A percentile compares a stretch with the other conserved stretches of the same genome.
Conservation (phyloP, 495 filamentous ascomycete species). For the Stereocaulon alpinum region DNA sequence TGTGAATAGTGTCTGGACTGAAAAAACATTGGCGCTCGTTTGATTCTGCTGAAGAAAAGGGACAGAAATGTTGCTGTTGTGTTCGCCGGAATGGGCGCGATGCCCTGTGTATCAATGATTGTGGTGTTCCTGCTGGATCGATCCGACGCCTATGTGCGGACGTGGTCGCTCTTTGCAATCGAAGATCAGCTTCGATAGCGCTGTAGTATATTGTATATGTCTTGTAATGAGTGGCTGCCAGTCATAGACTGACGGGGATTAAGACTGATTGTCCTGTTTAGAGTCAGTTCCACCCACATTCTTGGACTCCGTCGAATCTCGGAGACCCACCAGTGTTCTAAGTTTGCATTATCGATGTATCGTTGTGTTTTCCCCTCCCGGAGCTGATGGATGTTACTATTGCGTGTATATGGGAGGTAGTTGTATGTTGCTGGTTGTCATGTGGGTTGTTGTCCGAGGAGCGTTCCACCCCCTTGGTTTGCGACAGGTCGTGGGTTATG, state of each 20-base stretch:
- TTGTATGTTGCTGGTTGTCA: neutral
- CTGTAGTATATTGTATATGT: slow-evolving; percentile 1
- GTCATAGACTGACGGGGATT: slow-evolving; percentile 20
- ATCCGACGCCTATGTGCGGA: slow-evolving; percentile 21
- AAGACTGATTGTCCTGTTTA: slow-evolving; percentile 10
- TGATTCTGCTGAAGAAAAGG: neutral
- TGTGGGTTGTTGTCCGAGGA: slow-evolving; percentile 5
- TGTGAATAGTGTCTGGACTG: slow-evolving; percentile 5
- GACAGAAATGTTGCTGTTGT: neutral
- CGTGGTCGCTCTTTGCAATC: slow-evolving; percentile 18
- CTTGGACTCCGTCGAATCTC: neutral
- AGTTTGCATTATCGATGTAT: slow-evolving; percentile 6
- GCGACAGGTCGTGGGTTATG: slow-evolving; percentile 1
- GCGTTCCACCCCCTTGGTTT: slow-evolving; percentile 8
- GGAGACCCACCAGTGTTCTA: slow-evolving; percentile 9
- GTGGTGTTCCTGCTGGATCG: slow-evolving; percentile 7
- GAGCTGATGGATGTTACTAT: neutral
- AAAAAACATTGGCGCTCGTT: neutral
- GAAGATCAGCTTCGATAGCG: slow-evolving; percentile 21
- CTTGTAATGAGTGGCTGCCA: slow-evolving; percentile 18
- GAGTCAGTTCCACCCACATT: slow-evolving; percentile 2
- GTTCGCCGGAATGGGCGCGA: neutral
- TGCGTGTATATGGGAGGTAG: slow-evolving; percentile 1
- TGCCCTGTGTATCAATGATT: slow-evolving; percentile 7
- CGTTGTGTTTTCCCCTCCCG: neutral